Conservation (phyloP, 2,329 filamentous ascomycete genomes). For the Akanthomyces muscarius region DNA sequence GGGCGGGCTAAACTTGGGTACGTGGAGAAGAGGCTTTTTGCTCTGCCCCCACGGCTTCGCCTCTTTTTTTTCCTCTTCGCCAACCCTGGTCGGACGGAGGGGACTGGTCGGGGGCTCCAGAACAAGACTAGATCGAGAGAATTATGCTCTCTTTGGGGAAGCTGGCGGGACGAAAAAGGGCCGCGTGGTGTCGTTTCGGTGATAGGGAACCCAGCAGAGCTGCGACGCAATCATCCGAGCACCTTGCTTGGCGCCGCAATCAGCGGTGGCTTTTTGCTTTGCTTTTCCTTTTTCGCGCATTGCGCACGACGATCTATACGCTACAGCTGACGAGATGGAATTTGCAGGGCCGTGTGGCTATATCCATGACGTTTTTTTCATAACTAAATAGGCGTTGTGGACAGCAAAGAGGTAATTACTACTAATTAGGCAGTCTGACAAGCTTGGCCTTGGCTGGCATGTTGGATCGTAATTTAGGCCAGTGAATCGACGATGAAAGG, state of each 20-base stretch:
- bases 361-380: constrained; percentile 1
- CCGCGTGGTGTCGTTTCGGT: constrained; percentile 7
- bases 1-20: constrained; percentile 8
- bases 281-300: background rate
- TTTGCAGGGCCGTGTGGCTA: background rate
- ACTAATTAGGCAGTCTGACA: background rate
- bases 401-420: background rate
- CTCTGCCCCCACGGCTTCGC: constrained; percentile 16
- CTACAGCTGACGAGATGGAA: background rate
- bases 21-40: constrained; percentile 16
- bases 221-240: constrained; percentile 14
- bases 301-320: background rate
- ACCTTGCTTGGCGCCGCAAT: constrained; percentile 7
- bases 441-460: background rate
- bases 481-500: constrained; percentile 2
- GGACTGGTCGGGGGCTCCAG: background rate
- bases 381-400: background rate
- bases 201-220: background rate
- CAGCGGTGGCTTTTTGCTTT: constrained; percentile 6
- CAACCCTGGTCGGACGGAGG: background rate
- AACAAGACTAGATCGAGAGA: background rate
- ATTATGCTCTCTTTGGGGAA: background rate
- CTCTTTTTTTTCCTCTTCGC: background rate
- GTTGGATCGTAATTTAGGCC: constrained; percentile 6
- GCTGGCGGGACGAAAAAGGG: background rate